Conservation (phyloP, 73 alveolate genomes). For the Tetrahymena borealis region DNA sequence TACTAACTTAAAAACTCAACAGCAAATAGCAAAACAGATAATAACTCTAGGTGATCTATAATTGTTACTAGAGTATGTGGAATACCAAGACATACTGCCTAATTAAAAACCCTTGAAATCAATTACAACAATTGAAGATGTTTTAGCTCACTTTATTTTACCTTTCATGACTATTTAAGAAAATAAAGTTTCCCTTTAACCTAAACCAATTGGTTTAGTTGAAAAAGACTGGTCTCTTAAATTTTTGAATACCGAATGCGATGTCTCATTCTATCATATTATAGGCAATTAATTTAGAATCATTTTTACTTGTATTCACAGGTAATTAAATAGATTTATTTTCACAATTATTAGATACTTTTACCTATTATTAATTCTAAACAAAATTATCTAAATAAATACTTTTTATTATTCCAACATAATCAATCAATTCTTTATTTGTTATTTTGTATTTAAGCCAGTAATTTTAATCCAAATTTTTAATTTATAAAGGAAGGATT, state of each 20-base stretch:
- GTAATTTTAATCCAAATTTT: too few species aligned
- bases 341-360: neutral
- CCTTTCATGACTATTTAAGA: neutral
- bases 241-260: neutral
- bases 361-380: too few species aligned
- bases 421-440: too few species aligned
- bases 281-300: neutral
- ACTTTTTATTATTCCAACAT: too few species aligned
- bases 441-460: too few species aligned
- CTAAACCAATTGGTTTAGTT: neutral
- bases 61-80: neutral
- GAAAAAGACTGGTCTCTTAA: neutral
- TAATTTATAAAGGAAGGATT: neutral
- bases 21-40: neutral
- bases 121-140: neutral
- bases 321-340: neutral
- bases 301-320: neutral
- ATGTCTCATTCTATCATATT: neutral
- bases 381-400: too few species aligned
- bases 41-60: neutral
- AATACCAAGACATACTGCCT: neutral
- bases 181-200: neutral
- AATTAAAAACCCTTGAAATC: neutral
- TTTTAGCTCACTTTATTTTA: neutral
- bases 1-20: neutral